Conservation (phyloP, 2,329 filamentous ascomycete genomes). For the Beauveria medogensis region DNA sequence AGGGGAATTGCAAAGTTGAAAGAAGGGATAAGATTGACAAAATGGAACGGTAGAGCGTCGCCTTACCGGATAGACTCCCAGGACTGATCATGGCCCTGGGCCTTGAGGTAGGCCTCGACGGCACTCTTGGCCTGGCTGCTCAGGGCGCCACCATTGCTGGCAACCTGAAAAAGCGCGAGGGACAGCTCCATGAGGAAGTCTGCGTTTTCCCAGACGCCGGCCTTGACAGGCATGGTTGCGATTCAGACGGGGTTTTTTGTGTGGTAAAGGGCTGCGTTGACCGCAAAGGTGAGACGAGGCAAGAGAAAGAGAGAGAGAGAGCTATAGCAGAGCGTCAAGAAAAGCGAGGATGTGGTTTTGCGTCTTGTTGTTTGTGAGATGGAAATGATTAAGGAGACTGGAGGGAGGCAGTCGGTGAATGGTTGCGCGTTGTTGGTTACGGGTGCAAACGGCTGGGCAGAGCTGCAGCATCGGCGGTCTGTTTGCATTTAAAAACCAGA, state of each 20-base stretch:
- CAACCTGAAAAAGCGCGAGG: slow-evolving; percentile 25
- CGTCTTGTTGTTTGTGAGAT: neutral
- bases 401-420: neutral
- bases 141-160: slow-evolving; percentile 21
- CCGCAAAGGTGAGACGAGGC: too few species aligned
- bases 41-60: neutral
- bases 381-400: neutral
- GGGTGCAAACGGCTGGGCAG: neutral
- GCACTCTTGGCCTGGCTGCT: slow-evolving; percentile 20
- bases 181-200: slow-evolving; percentile 26
- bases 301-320: too few species aligned
- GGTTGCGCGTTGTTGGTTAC: neutral
- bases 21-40: neutral
- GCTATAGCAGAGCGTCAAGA: neutral
- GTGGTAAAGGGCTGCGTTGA: too few species aligned
- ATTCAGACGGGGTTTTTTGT: neutral
- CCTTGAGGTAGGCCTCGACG: slow-evolving; percentile 26
- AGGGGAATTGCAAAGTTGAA: neutral
- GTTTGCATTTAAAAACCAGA: neutral
- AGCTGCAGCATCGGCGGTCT: neutral
- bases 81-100: slow-evolving; percentile 26
- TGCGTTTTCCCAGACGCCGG: slow-evolving; percentile 24
- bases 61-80: slow-evolving; percentile 39
- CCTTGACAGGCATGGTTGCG: neutral
- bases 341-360: slow-evolving; percentile 15